Evolutionary conservation across 2,329 filamentous ascomycete genomes (phyloP).

Genomic region (Aspergillus sp.): DNA sequence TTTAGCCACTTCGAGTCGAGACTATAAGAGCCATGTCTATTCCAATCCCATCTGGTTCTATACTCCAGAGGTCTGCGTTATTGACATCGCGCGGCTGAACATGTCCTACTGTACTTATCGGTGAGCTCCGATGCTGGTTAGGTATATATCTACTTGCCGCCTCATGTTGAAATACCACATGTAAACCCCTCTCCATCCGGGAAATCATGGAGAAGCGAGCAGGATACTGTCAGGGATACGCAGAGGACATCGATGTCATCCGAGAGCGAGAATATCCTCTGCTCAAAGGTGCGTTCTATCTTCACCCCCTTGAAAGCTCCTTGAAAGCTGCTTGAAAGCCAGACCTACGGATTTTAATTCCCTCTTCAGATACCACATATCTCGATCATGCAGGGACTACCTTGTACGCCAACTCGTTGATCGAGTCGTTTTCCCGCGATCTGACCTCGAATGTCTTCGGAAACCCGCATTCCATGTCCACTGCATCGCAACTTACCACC

Average conservation of each 20-base stretch:
- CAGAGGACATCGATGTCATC: conserved; percentile 41
- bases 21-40: not conserved
- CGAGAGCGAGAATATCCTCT: conserved; percentile 42
- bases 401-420: conserved; percentile 66
- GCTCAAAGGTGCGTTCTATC: conserved; percentile 26
- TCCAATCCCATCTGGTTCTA: not conserved
- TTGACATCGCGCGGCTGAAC: not conserved
- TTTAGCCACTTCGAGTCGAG: too few species aligned
- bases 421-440: conserved; percentile 70
- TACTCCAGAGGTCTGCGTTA: not conserved
- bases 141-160: not conserved
- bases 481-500: conserved; percentile 69
- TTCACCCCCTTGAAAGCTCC: too few species aligned
- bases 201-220: not conserved
- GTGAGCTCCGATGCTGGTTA: not conserved
- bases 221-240: conserved; percentile 27
- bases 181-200: not conserved
- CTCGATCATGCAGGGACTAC: conserved; percentile 96
- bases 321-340: not conserved
- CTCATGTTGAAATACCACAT: not conserved
- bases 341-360: not conserved
- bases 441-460: conserved; percentile 74
- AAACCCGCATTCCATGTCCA: conserved; percentile 83
- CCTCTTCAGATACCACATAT: conserved; percentile 58
- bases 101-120: not conserved